Evolutionary conservation across 495 filamentous ascomycete species (phyloP).

Genomic region (Talaromyces liani): DNA sequence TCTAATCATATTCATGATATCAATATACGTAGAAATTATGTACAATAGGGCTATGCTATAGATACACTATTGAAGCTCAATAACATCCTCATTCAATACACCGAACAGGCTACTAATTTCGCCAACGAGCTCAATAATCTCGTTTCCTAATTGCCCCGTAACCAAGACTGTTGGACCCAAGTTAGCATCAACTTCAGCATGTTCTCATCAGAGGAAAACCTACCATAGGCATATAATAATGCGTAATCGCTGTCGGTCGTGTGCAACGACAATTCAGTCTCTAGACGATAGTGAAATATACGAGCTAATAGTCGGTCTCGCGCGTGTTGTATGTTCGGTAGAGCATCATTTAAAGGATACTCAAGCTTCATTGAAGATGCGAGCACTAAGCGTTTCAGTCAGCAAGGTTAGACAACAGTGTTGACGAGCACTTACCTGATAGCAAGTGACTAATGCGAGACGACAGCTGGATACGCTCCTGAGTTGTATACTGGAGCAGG

Average conservation of each 20-base stretch:
- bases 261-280: conserved; percentile 43
- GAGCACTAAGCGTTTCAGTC: conserved; percentile 50
- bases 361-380: conserved; percentile 89
- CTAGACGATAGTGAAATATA: conserved; percentile 75
- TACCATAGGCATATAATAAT: conserved; percentile 66
- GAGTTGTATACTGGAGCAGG: conserved; percentile 68
- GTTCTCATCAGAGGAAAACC: conserved; percentile 13
- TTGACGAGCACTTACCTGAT: conserved; percentile 47
- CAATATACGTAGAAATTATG: not conserved
- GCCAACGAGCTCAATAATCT: conserved; percentile 42
- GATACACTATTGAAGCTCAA: conserved; percentile 52
- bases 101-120: conserved; percentile 58
- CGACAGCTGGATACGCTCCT: conserved; percentile 73
- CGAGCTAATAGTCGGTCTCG: conserved; percentile 83
- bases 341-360: conserved; percentile 79
- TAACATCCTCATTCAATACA: conserved; percentile 61
- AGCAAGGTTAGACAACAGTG: not conserved
- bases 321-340: conserved; percentile 73
- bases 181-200: conserved; percentile 8
- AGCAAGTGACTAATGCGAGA: conserved; percentile 88
- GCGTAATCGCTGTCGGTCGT: conserved; percentile 63
- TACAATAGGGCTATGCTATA: not conserved
- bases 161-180: conserved; percentile 32
- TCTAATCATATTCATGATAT: not conserved
- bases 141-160: conserved; percentile 43